These are phyloP conservation scores for Nakazawaea ernobii DNA, from an alignment of 805 yeast genomes.

Conservation along the genomic window DNA sequence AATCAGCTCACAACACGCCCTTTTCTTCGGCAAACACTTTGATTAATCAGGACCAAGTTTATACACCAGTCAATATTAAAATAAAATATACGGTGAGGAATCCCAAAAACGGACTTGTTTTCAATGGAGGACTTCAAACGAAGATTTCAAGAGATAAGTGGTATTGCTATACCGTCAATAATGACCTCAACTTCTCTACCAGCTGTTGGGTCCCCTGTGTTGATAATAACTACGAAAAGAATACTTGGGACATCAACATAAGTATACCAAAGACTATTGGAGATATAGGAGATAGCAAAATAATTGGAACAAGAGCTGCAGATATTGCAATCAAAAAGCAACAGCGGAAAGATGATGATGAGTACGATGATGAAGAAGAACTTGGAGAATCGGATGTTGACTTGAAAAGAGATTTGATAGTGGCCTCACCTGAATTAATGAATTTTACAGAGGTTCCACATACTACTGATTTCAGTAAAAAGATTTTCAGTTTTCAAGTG, in stretches of 20 bases:
- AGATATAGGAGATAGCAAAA: constrained; percentile 51
- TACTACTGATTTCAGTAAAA: constrained; percentile 67
- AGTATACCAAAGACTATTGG: constrained; percentile 75
- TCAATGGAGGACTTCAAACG: constrained; percentile 56
- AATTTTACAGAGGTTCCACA: constrained; percentile 69
- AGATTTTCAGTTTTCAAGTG: constrained; percentile 64
- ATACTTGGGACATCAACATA: constrained; percentile 90
- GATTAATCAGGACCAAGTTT: constrained; percentile 40
- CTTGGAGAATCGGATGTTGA: constrained; percentile 35
- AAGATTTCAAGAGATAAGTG: constrained; percentile 44
- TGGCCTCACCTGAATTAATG: constrained; percentile 65
- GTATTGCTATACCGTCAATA: constrained; percentile 84
- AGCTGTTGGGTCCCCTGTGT: constrained; percentile 98
- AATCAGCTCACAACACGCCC: constrained; percentile 29
- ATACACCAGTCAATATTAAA: constrained; percentile 67
- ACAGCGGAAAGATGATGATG: constrained; percentile 20
- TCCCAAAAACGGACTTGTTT: constrained; percentile 70
- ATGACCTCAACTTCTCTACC: constrained; percentile 73
- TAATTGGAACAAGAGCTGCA: constrained; percentile 34
- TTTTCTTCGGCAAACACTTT: constrained; percentile 22
- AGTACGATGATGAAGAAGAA: constrained; percentile 24
- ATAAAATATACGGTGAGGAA: constrained; percentile 62
- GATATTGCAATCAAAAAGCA: constrained; percentile 22
- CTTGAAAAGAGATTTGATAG: constrained; percentile 46
- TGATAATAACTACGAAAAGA: constrained; percentile 80